Conservation (phyloP, 371 early-diverging fungal species). For the Mucor saturninus region DNA sequence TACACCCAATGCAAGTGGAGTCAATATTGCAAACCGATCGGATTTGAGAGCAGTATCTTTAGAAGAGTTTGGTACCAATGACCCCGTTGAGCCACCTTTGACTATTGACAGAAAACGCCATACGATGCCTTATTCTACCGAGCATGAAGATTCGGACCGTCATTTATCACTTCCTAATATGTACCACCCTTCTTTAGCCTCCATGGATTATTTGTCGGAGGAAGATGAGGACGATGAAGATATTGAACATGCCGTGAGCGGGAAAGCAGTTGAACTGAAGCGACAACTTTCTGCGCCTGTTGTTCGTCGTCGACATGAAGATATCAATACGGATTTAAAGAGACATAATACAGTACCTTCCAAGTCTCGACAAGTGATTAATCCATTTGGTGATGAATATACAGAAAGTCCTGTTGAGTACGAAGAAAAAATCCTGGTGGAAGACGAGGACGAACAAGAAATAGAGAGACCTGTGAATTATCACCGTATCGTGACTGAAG, state of each 20-base stretch:
- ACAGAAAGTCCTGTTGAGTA: neutral
- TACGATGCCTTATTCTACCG: neutral
- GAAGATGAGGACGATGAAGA: neutral
- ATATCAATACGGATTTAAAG: neutral
- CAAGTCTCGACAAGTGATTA: neutral
- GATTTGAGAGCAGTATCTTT: neutral
- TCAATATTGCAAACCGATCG: neutral
- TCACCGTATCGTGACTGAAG: neutral
- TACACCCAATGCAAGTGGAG: constrained; percentile 23
- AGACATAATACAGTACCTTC: neutral
- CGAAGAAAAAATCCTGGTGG: neutral
- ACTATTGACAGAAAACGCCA: constrained; percentile 3
- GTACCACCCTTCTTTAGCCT: neutral
- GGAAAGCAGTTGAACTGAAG: constrained; percentile 1
- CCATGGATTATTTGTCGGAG: neutral
- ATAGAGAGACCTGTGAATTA: neutral
- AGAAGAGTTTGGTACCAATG: constrained; percentile 3
- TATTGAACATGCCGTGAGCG: neutral
- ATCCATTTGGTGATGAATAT: neutral
- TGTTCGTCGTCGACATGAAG: neutral
- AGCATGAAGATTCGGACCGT: neutral
- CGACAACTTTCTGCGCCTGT: constrained; percentile 13
- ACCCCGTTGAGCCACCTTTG: neutral
- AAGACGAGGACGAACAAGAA: neutral
- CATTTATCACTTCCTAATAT: constrained; percentile 10